Evolutionary conservation across 345 rosid genomes (phyloP).

Genomic region (Eucalyptus viminalis): DNA sequence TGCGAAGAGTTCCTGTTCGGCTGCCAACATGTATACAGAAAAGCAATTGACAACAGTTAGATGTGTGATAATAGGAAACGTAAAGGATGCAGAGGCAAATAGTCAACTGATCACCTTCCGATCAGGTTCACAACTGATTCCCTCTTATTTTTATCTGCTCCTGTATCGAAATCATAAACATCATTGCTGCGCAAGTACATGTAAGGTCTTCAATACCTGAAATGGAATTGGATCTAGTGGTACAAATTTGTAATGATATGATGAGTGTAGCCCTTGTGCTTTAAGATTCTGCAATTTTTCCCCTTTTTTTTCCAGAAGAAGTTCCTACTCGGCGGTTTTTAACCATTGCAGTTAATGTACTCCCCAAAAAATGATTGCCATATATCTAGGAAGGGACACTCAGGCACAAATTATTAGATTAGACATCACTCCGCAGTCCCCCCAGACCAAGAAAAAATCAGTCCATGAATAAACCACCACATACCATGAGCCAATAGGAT

Average conservation of each 20-base stretch:
- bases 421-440: neutral
- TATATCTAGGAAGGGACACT: neutral
- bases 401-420: neutral
- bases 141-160: slow-evolving; percentile 85
- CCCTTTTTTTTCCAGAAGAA: slow-evolving; percentile 1
- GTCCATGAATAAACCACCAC: neutral
- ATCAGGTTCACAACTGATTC: slow-evolving; percentile 81
- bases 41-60: neutral
- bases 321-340: neutral
- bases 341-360: neutral
- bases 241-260: neutral
- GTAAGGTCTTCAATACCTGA: neutral
- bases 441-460: neutral
- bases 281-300: neutral
- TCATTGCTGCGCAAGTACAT: slow-evolving; percentile 59
- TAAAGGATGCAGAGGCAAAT: neutral
- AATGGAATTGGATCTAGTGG: neutral
- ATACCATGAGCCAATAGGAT: neutral
- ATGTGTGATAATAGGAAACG: neutral
- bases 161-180: slow-evolving; percentile 90
- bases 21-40: neutral
- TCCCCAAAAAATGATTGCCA: neutral
- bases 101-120: slow-evolving; percentile 50
- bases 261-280: neutral
- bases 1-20: slow-evolving; percentile 52